Evolutionary conservation across 2,329 filamentous ascomycete species (phyloP).

Genomic region (Anthostomella pinea): DNA sequence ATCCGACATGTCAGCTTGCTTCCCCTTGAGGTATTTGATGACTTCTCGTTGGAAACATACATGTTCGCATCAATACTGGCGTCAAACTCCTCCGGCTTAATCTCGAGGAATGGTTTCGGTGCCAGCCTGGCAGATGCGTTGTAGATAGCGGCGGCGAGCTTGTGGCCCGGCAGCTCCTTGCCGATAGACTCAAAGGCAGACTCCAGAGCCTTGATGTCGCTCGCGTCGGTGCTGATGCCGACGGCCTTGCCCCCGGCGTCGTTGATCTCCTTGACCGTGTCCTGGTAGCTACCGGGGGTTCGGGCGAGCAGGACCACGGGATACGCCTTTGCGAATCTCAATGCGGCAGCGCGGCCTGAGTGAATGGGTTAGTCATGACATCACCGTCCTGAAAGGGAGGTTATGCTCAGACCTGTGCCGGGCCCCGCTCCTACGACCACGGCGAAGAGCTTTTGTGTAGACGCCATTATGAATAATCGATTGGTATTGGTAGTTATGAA

Average conservation of each 20-base stretch:
- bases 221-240: slow-evolving; percentile 65
- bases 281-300: slow-evolving; percentile 60
- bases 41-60: slow-evolving; percentile 30
- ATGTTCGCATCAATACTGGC: slow-evolving; percentile 43
- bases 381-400: too few relatives aligned
- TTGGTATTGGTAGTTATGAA: too few relatives aligned
- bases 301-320: slow-evolving; percentile 72
- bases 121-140: slow-evolving; percentile 58
- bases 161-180: slow-evolving; percentile 53
- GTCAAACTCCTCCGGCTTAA: slow-evolving; percentile 47
- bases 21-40: not conserved
- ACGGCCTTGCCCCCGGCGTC: slow-evolving; percentile 64
- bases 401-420: too few relatives aligned
- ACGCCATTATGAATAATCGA: too few relatives aligned
- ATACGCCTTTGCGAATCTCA: slow-evolving; percentile 61
- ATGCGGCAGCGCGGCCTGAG: slow-evolving; percentile 48
- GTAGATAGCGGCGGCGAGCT: slow-evolving; percentile 65
- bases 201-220: slow-evolving; percentile 38
- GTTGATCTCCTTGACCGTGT: slow-evolving; percentile 66
- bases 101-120: slow-evolving; percentile 55
- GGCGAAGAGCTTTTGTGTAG: too few relatives aligned
- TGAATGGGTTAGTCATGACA: too few relatives aligned
- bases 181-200: slow-evolving; percentile 60
- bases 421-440: too few relatives aligned
- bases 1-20: slow-evolving; percentile 4